These are phyloP conservation scores for Cyphellophora attinorum DNA, from an alignment of 2,329 filamentous ascomycete species.

Conservation along the genomic window DNA sequence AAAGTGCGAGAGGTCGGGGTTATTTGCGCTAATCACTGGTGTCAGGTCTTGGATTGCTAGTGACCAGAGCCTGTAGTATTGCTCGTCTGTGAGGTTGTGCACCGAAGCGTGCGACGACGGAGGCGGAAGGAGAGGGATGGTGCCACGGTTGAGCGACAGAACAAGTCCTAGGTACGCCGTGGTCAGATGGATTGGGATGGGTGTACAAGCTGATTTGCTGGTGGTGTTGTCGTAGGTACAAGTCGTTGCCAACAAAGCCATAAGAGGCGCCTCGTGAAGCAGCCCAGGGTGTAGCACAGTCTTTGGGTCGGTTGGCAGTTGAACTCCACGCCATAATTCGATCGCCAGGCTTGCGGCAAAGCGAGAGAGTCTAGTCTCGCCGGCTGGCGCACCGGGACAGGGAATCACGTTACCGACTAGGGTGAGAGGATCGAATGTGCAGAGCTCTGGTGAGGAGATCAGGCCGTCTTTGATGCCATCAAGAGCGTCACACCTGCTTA, in stretches of 20 bases:
- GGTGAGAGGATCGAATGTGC: conserved; percentile 8
- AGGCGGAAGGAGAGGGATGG: conserved; percentile 16
- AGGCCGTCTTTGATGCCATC: conserved; percentile 20
- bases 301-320: conserved; percentile 13
- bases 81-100: conserved; percentile 21
- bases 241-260: background rate
- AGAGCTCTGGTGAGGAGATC: conserved; percentile 14
- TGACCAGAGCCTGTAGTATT: conserved; percentile 20
- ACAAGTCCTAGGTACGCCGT: conserved; percentile 26
- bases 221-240: background rate
- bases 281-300: conserved; percentile 26
- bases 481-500: conserved; percentile 21
- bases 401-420: conserved; percentile 1
- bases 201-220: background rate
- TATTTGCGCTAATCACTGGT: conserved; percentile 26
- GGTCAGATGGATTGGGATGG: conserved; percentile 22
- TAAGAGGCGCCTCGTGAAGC: conserved; percentile 12
- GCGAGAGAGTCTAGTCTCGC: conserved; percentile 17
- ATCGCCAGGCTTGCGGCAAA: conserved; percentile 22
- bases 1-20: conserved; percentile 30
- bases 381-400: conserved; percentile 9
- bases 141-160: conserved; percentile 22
- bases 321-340: conserved; percentile 23
- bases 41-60: conserved; percentile 22
- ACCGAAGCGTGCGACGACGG: conserved; percentile 3